These are phyloP conservation scores for Cytospora piceae DNA, from an alignment of 2,329 filamentous ascomycete species.

Conservation along the genomic window DNA sequence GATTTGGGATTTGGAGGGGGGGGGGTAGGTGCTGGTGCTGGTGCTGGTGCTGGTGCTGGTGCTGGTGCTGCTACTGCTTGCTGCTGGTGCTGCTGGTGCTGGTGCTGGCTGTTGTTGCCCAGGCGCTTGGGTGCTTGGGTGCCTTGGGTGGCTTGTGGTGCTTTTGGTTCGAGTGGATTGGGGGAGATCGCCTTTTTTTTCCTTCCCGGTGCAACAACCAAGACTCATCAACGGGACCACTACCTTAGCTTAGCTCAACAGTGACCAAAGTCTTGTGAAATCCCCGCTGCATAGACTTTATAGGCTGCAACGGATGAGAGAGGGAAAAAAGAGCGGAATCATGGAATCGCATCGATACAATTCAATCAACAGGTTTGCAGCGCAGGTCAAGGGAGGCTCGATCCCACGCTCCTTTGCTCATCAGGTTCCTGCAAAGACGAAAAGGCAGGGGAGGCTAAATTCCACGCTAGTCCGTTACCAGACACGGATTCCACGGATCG, in stretches of 20 bases:
- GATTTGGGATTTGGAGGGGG: conserved; percentile 4
- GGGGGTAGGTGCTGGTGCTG: conserved; percentile 11
- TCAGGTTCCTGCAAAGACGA: conserved; percentile 13
- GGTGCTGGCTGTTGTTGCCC: neutral
- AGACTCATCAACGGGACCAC: conserved; percentile 16
- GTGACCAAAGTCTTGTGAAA: neutral
- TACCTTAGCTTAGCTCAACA: neutral
- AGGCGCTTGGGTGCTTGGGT: conserved; percentile 6
- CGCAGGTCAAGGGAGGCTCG: conserved; percentile 2
- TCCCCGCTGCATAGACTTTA: neutral
- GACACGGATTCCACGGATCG: conserved; percentile 13
- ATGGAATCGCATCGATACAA: neutral
- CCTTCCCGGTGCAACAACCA: conserved; percentile 14
- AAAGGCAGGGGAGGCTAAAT: conserved; percentile 21
- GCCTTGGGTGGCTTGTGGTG: neutral
- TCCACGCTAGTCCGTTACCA: conserved; percentile 18
- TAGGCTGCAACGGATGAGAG: neutral
- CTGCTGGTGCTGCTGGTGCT: neutral
- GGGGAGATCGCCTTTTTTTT: conserved; percentile 2
- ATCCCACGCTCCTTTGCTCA: conserved; percentile 2
- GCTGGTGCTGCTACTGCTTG: neutral
- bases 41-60: neutral
- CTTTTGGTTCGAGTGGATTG: conserved; percentile 1
- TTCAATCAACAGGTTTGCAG: neutral
- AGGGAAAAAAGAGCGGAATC: conserved; percentile 2